Base-by-base conservation (phyloP, 768 basidiomycete species). In the Serpula lacrymans region DNA sequence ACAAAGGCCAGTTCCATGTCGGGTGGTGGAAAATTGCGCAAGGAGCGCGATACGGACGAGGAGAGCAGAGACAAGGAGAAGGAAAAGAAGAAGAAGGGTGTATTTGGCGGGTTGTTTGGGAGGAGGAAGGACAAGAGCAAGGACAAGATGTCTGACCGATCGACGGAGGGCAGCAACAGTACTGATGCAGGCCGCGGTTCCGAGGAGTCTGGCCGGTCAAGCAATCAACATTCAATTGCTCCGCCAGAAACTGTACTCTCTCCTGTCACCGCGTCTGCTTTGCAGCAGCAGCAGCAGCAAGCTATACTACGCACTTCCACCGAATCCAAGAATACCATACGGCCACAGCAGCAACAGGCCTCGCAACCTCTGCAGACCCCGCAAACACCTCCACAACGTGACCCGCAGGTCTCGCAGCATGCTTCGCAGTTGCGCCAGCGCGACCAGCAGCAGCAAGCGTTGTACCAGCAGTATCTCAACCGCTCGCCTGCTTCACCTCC, bases 391-490 rank as follows among this genome's bases (percentile, higher is more conserved):
- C 44, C 49, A 45, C 42, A 56, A 40, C 50, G 54, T 1, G 49
- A 53, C 6, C 60, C 62, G 2, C 75, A 73, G 32, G 74, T 87
- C 8, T 86, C 77, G 7, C 68, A 71, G n/a, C 78, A 80, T 34
- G 69, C 77, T 3, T 62, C 78, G 11, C 80, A 84, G 34, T 67
- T 96, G 27, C 84, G 89, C 45, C 87, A 93, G 62, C 78, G 81
- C 38, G 93, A 96, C 48, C 85, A 89, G 58, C 85, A 92, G 49
- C 86, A 93, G 41, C 90, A 93, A 59, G 80, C 81, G 8, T 65
- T 88, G 22, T 96, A 95, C 60, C 84, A 82, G 48, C 85, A 89
- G 53, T 93, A 95, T 54, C 87, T 96, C 59, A 88, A 82, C 45
- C 78, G 83, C 14, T 92, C 92, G 0, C 88, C 89, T 1, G 78